Percentiles rank a stretch among this genome's conserved stretches.
Evolutionary conservation across 129 eudicot genomes (phyloP).

Genomic region (Scalesia atractyloides): DNA sequence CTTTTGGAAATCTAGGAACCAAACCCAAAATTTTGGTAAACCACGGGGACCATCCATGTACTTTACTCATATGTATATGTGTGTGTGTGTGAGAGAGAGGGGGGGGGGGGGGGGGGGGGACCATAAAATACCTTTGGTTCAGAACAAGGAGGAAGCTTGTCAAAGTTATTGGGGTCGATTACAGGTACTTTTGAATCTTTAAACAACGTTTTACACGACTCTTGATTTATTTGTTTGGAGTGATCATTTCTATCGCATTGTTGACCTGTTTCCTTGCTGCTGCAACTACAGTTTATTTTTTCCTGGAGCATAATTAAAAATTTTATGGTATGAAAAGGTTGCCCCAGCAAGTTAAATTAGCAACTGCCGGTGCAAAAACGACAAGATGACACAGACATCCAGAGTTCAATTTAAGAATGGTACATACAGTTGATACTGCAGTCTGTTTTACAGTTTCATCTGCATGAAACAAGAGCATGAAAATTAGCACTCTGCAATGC

Average conservation of each 20-base stretch:
- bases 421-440: constrained; percentile 48
- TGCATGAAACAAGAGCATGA: constrained; percentile 43
- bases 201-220: constrained; percentile 33
- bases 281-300: constrained; percentile 51
- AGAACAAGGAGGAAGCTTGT: constrained; percentile 73
- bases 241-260: constrained; percentile 53
- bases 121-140: constrained; percentile 53
- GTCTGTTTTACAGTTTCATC: constrained; percentile 49
- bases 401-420: constrained; percentile 1
- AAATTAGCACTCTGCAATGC: constrained; percentile 21
- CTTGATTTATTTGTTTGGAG: constrained; percentile 32
- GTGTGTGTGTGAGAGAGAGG: background rate
- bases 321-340: constrained; percentile 9
- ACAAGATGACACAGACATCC: background rate
- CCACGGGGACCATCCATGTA: no score
- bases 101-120: constrained; percentile 11
- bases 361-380: constrained; percentile 6
- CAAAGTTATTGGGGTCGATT: constrained; percentile 53
- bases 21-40: no score
- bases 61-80: background rate
- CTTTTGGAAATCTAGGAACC: no score
- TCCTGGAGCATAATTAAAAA: constrained; percentile 48
- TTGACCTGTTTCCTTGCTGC: constrained; percentile 77
- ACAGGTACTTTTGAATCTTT: constrained; percentile 37
- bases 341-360: constrained; percentile 5